Conservation (phyloP, 78 protist genomes). For the Planoprotostelium fungivorum region DNA sequence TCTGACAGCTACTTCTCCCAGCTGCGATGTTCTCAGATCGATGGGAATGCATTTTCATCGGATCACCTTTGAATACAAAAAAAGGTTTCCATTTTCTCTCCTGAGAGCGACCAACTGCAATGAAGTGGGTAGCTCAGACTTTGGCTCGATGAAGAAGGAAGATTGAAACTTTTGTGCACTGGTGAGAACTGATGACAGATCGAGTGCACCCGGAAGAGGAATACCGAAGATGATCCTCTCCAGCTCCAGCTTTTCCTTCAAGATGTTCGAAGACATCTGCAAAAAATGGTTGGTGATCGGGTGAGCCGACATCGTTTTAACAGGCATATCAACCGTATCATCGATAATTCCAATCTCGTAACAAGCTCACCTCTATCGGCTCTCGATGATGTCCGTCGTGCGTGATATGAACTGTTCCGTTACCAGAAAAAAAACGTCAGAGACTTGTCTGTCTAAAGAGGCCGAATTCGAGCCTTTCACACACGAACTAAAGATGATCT, state of each 20-base stretch:
- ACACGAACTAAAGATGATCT: too few species aligned
- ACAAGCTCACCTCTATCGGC: too few species aligned
- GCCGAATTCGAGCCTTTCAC: too few species aligned
- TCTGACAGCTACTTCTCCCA: neutral
- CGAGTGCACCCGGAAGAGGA: neutral
- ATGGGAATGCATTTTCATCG: neutral
- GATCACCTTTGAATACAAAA: neutral
- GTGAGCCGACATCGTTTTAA: too few species aligned
- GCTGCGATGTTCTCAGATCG: neutral
- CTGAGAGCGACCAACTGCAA: neutral
- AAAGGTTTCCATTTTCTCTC: neutral
- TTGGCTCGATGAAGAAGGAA: neutral
- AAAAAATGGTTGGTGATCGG: too few species aligned
- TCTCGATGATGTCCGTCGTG: too few species aligned
- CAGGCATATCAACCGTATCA: too few species aligned
- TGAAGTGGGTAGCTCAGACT: neutral
- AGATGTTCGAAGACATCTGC: neutral
- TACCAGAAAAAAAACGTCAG: too few species aligned
- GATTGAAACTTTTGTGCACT: neutral
- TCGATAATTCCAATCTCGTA: too few species aligned
- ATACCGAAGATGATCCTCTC: neutral
- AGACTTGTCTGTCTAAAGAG: too few species aligned
- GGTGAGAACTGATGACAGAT: neutral
- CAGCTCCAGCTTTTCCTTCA: neutral
- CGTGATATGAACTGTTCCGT: too few species aligned